A percentile compares a stretch with the other conserved stretches of the same genome.
Evolutionary conservation across 75 land plant species (phyloP).

Genomic region (Selaginella moellendorffii): DNA sequence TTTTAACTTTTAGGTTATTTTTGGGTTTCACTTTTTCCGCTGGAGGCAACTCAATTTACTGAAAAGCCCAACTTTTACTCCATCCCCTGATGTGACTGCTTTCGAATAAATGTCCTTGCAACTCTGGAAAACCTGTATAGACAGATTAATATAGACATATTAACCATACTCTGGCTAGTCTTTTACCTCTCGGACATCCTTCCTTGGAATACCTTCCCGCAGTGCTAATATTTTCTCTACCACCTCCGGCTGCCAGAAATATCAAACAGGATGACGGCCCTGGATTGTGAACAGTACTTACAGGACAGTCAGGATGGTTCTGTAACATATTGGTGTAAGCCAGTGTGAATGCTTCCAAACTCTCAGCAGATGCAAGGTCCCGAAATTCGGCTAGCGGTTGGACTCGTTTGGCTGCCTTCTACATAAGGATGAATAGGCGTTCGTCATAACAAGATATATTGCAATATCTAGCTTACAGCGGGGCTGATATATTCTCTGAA

Average conservation of each 20-base stretch:
- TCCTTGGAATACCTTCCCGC: conserved; percentile 90
- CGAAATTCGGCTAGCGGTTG: conserved; percentile 67
- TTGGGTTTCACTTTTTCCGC: neutral
- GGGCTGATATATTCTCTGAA: conserved; percentile 63
- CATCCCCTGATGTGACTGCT: conserved; percentile 42
- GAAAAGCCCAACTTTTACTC: conserved; percentile 75
- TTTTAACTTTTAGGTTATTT: too few relatives aligned
- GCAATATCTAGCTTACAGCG: conserved; percentile 36
- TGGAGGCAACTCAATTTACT: conserved; percentile 58
- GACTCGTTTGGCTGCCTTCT: conserved; percentile 92
- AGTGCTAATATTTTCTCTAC: conserved; percentile 77
- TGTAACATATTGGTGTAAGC: conserved; percentile 79
- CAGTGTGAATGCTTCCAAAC: conserved; percentile 77
- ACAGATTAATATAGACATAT: neutral
- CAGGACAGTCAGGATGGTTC: conserved; percentile 94
- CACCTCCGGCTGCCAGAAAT: conserved; percentile 73
- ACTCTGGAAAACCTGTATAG: conserved; percentile 65
- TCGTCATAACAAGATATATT: neutral
- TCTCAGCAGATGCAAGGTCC: conserved; percentile 94
- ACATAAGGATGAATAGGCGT: conserved; percentile 8
- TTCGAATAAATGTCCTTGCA: conserved; percentile 71
- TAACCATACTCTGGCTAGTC: neutral
- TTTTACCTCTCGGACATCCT: conserved; percentile 87
- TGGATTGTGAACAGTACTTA: conserved; percentile 16
- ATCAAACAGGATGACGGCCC: conserved; percentile 10